Conservation (phyloP, 805 yeast species). For the Metschnikowia borealis region DNA sequence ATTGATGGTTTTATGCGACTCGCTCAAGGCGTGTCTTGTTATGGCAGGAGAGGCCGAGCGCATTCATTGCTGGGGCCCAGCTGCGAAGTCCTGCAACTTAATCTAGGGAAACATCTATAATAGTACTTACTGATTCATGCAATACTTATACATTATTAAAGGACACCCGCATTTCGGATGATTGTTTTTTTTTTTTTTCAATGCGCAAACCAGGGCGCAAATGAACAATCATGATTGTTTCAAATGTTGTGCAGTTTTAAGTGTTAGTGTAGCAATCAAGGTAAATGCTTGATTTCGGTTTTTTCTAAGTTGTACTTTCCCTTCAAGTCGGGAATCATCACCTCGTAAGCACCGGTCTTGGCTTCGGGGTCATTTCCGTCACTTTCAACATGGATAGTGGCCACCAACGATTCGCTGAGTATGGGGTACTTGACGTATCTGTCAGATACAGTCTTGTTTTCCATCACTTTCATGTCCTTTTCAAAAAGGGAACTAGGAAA, state of each 20-base stretch:
- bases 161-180: background rate
- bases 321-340: slow-evolving; percentile 61
- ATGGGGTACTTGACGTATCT: slow-evolving; percentile 50
- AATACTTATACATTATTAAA: background rate
- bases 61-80: background rate
- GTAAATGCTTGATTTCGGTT: slow-evolving; percentile 32
- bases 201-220: background rate
- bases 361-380: slow-evolving; percentile 47
- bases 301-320: slow-evolving; percentile 30
- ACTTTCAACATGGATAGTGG: slow-evolving; percentile 71
- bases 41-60: background rate
- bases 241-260: background rate
- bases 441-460: slow-evolving; percentile 16
- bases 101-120: background rate
- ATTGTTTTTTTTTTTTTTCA: background rate
- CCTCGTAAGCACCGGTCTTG: slow-evolving; percentile 59
- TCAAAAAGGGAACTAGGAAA: slow-evolving; percentile 42
- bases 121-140: background rate
- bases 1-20: background rate
- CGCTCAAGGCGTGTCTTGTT: background rate
- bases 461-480: slow-evolving; percentile 10
- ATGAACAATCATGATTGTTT: background rate
- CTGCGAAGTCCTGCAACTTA: background rate
- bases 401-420: slow-evolving; percentile 53
- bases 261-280: background rate